Evolutionary conservation across 805 yeast genomes (phyloP), one percentile per base, ranked within the genome.

Genomic region (Metschnikowia drakensbergensis): DNA sequence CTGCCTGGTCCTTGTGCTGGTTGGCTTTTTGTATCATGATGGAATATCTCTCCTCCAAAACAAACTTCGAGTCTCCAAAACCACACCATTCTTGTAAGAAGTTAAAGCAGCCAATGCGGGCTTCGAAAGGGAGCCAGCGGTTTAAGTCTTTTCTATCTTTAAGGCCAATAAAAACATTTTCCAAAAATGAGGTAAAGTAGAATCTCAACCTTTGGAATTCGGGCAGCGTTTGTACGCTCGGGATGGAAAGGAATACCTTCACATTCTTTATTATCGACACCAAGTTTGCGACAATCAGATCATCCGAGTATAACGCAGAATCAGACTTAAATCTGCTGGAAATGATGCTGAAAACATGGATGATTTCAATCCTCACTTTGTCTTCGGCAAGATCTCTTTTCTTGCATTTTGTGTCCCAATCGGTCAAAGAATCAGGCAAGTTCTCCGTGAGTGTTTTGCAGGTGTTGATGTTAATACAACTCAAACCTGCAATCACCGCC

Each of bases 31-130:
- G 71, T 13, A 81, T 73, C 81, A 84, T 84, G 1, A 66, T 56
- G 4, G 69, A 62, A 54, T 89, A 89, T 39, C 97, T 72, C 37
- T 84, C 86, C 29, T 81, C 82, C 2, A 89, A 79, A 2, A 83
- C 60, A 1, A 72, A 61, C 6, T 80, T 75, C 25, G 82, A 72
- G 45, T 80, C 83, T 2, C 98, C 97, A 65, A 81, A 82, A 0
- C 96, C 96, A 64, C 97, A 90, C 99, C 99, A 94, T 62, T 88
- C 96, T 55, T 87, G 91, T 48, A 94, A 70, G 58, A 80, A 85
- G 40, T 83, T 80, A 68, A 89, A 91, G 52, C 95, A 86, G 2
- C 88, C 85, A 29, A 86, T 82, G 46, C 97, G 73, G 2, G 90
- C 92, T 54, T 84, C 89, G 63, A 91, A 90, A 1, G 96, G 92